A percentile compares a stretch with the other conserved stretches of the same genome.
Evolutionary conservation across 2,329 filamentous ascomycete species (phyloP).

Genomic region (Fusarium chlamydosporum): DNA sequence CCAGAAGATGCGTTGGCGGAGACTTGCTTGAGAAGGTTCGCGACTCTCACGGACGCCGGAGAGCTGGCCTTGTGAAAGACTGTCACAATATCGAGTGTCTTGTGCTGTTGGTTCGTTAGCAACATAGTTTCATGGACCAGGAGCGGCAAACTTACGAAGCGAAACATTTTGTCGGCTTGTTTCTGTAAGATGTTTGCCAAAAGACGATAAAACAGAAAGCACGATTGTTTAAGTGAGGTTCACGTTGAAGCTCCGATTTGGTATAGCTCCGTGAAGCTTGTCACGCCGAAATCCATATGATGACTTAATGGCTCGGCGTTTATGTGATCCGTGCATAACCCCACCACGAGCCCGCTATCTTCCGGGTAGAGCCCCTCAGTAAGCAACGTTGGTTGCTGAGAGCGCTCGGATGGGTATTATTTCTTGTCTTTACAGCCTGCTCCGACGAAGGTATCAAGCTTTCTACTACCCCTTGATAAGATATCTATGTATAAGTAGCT

Average conservation of each 20-base stretch:
- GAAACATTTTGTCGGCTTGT: conserved; percentile 59
- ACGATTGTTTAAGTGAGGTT: conserved; percentile 31
- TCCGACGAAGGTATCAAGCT: no score
- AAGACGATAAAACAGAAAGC: not conserved
- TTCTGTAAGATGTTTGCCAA: not conserved
- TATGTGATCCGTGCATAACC: conserved; percentile 44
- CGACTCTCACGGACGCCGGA: conserved; percentile 79
- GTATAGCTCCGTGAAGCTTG: conserved; percentile 51
- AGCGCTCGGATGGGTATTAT: not conserved
- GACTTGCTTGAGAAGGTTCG: conserved; percentile 83
- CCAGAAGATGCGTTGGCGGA: conserved; percentile 76
- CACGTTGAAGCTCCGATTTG: conserved; percentile 47
- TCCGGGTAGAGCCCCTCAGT: conserved; percentile 3
- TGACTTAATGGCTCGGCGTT: conserved; percentile 47
- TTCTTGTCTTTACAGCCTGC: not conserved
- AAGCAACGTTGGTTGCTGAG: no score
- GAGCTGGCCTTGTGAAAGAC: conserved; percentile 91
- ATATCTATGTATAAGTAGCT: not conserved
- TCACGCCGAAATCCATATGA: conserved; percentile 41
- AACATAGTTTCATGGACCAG: conserved; percentile 1
- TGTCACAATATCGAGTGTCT: conserved; percentile 90
- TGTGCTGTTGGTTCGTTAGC: conserved; percentile 67
- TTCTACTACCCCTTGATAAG: no score
- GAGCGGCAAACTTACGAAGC: conserved; percentile 59
- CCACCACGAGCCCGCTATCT: conserved; percentile 29